A percentile compares a stretch with the other conserved stretches of the same genome.
These are phyloP conservation scores for Massarina eburnea DNA, from an alignment of 2,329 filamentous ascomycete genomes.

Conservation along the genomic window DNA sequence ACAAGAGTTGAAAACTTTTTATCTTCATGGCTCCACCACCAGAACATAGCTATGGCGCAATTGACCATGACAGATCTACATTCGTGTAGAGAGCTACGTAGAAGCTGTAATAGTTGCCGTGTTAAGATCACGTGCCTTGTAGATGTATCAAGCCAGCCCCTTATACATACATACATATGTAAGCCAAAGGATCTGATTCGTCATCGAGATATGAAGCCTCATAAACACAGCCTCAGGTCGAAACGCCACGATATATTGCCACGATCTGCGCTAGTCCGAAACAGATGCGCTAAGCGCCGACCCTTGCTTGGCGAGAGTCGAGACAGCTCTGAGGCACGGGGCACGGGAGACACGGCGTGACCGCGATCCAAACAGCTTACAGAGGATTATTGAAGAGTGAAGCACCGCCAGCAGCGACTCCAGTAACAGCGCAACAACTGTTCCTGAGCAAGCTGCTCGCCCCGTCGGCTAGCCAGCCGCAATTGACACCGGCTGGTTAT, in stretches of 20 bases:
- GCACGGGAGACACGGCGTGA: neutral
- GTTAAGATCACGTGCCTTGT: too few relatives aligned
- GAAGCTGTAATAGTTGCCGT: too few relatives aligned
- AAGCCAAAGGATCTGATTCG: too few relatives aligned
- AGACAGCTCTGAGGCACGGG: neutral
- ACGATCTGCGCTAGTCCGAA: neutral
- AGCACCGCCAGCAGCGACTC: too few relatives aligned
- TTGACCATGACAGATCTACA: slow-evolving; percentile 1
- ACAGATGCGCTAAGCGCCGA: neutral
- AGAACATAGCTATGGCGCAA: neutral
- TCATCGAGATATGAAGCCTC: too few relatives aligned
- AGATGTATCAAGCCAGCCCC: too few relatives aligned
- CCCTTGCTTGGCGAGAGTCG: neutral
- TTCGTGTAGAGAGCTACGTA: too few relatives aligned
- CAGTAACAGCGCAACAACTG: neutral
- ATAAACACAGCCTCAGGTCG: too few relatives aligned
- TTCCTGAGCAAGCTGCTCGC: neutral
- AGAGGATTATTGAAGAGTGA: too few relatives aligned
- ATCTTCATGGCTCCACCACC: neutral
- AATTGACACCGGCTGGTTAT: neutral
- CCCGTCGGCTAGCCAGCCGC: neutral
- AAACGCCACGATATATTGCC: too few relatives aligned
- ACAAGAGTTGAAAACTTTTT: neutral
- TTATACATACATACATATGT: too few relatives aligned
- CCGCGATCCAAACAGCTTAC: too few relatives aligned